These are phyloP conservation scores for Globisporangium takayamanum DNA, from an alignment of 352 stramenopile genomes.

Conservation along the genomic window DNA sequence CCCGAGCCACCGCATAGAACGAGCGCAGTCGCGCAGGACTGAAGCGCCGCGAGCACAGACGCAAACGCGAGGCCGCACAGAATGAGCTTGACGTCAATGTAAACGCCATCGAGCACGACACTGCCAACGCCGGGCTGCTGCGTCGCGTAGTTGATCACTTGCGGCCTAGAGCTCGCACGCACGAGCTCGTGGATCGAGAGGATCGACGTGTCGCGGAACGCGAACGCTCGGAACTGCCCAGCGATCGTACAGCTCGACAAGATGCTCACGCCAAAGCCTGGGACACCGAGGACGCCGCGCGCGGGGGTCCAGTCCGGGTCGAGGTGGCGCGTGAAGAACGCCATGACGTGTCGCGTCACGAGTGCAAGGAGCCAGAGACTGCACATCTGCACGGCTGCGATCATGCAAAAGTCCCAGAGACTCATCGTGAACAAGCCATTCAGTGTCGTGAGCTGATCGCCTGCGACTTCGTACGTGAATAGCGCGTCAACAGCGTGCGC, in stretches of 20 bases:
- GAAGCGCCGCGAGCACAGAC: background rate
- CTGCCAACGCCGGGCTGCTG: background rate
- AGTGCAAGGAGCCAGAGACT: constrained; percentile 38
- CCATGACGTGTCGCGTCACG: constrained; percentile 20
- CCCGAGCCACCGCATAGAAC: background rate
- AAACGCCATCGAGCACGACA: constrained; percentile 16
- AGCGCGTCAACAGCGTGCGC: constrained; percentile 41
- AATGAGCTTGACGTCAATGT: constrained; percentile 30
- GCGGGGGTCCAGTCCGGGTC: constrained; percentile 13
- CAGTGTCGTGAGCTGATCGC: constrained; percentile 23
- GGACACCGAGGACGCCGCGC: constrained; percentile 20
- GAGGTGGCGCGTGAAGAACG: constrained; percentile 3
- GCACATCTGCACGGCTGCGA: constrained; percentile 40
- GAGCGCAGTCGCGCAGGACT: background rate
- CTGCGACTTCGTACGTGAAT: constrained; percentile 27
- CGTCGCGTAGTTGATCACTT: constrained; percentile 12
- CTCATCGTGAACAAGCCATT: constrained; percentile 22
- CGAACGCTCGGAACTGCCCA: constrained; percentile 15
- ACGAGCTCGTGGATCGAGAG: constrained; percentile 7
- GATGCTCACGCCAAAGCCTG: constrained; percentile 28
- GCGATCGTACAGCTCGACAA: constrained; percentile 28
- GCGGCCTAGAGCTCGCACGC: constrained; percentile 1
- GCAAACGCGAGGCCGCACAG: constrained; percentile 17
- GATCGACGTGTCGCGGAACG: constrained; percentile 5
- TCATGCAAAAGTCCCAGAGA: constrained; percentile 18